phyloP scores from a whole-genome alignment of 2,329 filamentous ascomycete genomes.

The Cladosporium cucumerinum region DNA sequence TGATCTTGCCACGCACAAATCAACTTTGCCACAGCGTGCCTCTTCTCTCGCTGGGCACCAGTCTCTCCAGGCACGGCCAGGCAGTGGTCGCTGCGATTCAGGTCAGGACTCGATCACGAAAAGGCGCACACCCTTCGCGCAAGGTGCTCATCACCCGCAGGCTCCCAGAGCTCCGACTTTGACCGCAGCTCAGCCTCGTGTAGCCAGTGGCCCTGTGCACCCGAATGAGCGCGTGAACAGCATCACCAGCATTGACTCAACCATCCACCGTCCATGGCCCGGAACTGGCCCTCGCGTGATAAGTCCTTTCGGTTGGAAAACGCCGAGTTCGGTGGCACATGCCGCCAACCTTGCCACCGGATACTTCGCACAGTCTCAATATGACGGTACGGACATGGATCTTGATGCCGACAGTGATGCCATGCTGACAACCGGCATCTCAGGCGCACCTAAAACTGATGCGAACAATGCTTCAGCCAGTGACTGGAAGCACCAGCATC shows the following conservation, averaged over 20 bases:
- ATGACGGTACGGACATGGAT: slow-evolving; percentile 29
- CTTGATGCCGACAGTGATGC: not conserved
- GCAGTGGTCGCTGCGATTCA: not conserved
- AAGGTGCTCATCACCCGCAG: not conserved
- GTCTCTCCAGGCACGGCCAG: not conserved
- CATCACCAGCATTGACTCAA: slow-evolving; percentile 30
- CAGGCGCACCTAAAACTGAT: slow-evolving; percentile 5
- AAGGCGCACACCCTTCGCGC: not conserved
- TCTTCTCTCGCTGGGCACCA: slow-evolving; percentile 22
- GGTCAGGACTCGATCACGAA: not conserved
- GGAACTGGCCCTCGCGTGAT: slow-evolving; percentile 27
- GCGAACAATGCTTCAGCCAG: not conserved
- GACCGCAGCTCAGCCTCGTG: not conserved
- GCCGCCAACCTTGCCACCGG: slow-evolving; percentile 32
- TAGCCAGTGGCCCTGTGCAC: slow-evolving; percentile 15
- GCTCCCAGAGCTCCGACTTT: not conserved
- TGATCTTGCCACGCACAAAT: slow-evolving; percentile 17
- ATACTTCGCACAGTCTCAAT: slow-evolving; percentile 33
- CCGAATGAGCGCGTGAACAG: slow-evolving; percentile 26
- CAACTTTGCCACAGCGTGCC: slow-evolving; percentile 25
- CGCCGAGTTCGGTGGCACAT: slow-evolving; percentile 30
- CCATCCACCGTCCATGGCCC: slow-evolving; percentile 25
- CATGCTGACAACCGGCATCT: slow-evolving; percentile 7
- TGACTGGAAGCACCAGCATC: not conserved
- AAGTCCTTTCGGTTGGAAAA: slow-evolving; percentile 35